Evolutionary conservation across 2,329 filamentous ascomycete species (phyloP).

Genomic region (Raffaelea albimanens): DNA sequence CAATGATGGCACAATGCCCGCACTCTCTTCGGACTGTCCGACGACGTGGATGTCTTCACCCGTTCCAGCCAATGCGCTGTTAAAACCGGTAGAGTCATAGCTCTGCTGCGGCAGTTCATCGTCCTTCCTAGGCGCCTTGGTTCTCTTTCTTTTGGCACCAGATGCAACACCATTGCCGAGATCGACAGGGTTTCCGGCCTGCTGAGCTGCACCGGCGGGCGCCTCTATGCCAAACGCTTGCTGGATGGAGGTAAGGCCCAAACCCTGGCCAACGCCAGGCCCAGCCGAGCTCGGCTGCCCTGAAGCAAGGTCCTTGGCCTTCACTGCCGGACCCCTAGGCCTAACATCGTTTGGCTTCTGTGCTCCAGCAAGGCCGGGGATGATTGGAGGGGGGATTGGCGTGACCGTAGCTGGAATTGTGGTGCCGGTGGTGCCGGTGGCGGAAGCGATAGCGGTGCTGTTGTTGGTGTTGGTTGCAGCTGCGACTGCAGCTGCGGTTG

Average conservation of each 20-base stretch:
- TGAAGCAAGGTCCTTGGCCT: constrained; percentile 23
- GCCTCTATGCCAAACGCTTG: neutral
- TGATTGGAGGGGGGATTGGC: constrained; percentile 14
- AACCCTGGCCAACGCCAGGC: constrained; percentile 17
- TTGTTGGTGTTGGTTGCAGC: constrained; percentile 6
- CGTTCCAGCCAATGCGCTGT: neutral
- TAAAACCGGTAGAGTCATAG: neutral
- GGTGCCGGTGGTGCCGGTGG: neutral
- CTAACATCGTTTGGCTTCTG: constrained; percentile 22
- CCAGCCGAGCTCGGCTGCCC: neutral
- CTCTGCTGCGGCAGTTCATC: neutral
- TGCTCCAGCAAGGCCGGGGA: constrained; percentile 9
- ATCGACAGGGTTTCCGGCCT: neutral
- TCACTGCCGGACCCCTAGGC: constrained; percentile 26
- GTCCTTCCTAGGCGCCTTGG: constrained; percentile 11
- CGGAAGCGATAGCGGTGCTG: neutral
- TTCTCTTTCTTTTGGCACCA: constrained; percentile 22
- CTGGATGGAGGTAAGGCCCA: neutral
- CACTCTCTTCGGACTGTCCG: constrained; percentile 9
- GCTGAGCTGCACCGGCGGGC: constrained; percentile 1
- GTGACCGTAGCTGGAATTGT: constrained; percentile 6
- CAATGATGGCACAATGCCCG: constrained; percentile 17
- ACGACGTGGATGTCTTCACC: neutral
- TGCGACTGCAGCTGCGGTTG: neutral
- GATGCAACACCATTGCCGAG: neutral